A percentile compares a stretch with the other conserved stretches of the same genome.
Conservation (phyloP, 164 flowering plant species). For the Kalanchoe fedtschenkoi region DNA sequence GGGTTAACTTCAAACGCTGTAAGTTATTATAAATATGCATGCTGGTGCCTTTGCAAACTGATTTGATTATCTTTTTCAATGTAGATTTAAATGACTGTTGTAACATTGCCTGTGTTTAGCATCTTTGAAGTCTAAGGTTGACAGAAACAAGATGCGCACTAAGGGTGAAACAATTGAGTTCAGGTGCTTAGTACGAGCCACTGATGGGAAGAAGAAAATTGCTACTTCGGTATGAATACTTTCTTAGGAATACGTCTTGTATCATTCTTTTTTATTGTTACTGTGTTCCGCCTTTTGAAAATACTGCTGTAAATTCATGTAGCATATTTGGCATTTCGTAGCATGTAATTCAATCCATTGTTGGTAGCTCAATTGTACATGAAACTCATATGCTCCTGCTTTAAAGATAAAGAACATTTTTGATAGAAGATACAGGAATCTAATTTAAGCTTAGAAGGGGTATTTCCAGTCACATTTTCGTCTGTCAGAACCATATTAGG, state of each 20-base stretch:
- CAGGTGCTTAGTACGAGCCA: neutral
- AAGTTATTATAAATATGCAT: no score
- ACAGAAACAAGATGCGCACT: neutral
- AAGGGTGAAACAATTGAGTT: conserved; percentile 1
- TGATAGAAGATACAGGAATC: no score
- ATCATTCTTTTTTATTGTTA: neutral
- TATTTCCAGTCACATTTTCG: no score
- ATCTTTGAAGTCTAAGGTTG: neutral
- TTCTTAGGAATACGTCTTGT: no score
- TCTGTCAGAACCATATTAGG: no score
- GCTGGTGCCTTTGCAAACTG: neutral
- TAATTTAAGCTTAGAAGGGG: no score
- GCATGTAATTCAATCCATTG: no score
- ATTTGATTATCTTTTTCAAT: neutral
- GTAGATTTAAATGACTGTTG: neutral
- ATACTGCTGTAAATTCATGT: neutral
- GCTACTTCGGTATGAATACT: neutral
- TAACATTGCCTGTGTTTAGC: neutral
- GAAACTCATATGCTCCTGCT: no score
- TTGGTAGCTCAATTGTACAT: no score
- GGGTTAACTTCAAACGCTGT: neutral
- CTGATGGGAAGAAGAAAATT: neutral
- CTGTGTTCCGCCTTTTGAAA: no score
- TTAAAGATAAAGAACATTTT: no score
- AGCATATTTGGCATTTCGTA: no score